Conservation (phyloP, 495 filamentous ascomycete species). For the Aspergillus affinis region DNA sequence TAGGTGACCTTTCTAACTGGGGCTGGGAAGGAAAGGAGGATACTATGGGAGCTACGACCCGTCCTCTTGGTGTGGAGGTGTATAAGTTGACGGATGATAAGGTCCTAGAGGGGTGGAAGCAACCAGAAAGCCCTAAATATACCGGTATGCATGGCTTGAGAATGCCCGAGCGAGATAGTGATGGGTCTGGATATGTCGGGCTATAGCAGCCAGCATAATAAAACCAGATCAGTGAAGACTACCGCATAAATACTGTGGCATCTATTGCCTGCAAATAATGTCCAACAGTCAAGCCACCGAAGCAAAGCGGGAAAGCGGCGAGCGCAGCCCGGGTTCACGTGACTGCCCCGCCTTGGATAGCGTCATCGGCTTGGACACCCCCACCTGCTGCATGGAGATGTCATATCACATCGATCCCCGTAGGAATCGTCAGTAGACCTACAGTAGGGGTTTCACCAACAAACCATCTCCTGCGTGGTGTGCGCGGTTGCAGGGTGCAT, state of each 20-base stretch:
- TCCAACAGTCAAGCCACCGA: neutral
- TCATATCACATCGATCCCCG: constrained; percentile 1
- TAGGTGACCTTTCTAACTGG: constrained; percentile 71
- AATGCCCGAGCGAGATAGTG: constrained; percentile 36
- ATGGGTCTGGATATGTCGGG: constrained; percentile 31
- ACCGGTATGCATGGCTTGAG: constrained; percentile 66
- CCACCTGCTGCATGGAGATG: constrained; percentile 3
- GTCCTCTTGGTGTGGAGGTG: constrained; percentile 71
- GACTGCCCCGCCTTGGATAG: constrained; percentile 17
- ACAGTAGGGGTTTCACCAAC: neutral
- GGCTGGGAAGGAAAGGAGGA: constrained; percentile 67
- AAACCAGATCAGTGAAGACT: constrained; percentile 55
- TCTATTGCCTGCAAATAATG: neutral
- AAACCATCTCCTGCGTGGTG: too few species aligned
- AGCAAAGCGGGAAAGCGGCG: neutral
- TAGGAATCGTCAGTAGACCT: neutral
- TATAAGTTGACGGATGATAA: constrained; percentile 56
- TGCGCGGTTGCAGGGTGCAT: too few species aligned
- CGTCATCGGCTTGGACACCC: constrained; percentile 14
- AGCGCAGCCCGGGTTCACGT: constrained; percentile 10
- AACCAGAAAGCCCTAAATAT: constrained; percentile 57
- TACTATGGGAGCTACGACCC: constrained; percentile 69
- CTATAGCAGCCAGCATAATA: constrained; percentile 33
- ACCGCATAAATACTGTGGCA: neutral
- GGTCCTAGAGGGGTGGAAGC: constrained; percentile 59